Evolutionary conservation across 805 yeast species (phyloP), one percentile per base, ranked within the genome.

Genomic region (Suhomyces emberorum): DNA sequence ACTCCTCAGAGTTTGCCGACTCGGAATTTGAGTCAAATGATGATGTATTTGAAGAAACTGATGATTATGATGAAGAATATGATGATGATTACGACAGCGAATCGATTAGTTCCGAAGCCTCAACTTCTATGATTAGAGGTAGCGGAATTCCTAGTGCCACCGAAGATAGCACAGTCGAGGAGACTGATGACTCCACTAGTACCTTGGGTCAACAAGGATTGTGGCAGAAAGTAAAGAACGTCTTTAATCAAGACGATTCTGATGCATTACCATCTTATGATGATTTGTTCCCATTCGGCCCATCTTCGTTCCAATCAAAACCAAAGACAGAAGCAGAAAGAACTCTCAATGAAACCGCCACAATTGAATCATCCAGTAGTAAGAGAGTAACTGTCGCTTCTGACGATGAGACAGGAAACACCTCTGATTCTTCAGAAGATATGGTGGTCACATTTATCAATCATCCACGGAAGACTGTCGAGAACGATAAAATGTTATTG

Each of bases 401-500:
- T 11, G 37, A 43, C 9, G 65, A 61, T 12, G 69, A 63, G 33
- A 44, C 50, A 3, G 69, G 54, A 6, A 51, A 61, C 19, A 56
- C 61, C 2, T 61, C 69, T 1, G 74, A 69, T 43, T 62, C 70
- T 15, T 63, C 70, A 0, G 74, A 69, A 38, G 74, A 69, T 39
- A 53, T 68, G 61, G 65, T 64, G 7, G 53, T 68, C 5, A 55
- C 69, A n/a, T 63, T 60, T 39, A 59, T 68, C 30, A 63, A 68
- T 47, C 69, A 59, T 38, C 70, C 72, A 4, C 51, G 76, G 17
- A 74, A 73, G 47, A 63, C 77, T 0, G 64, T 76, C 24, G 70
- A 69, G 48, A 83, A 87, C 51, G 97, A 89, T 60, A 82, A 77
- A 52, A 83, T 88, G 86, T 69, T 89, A 44, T 63, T 87, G 42